These are phyloP conservation scores for Suillus cothurnatus DNA, from an alignment of 768 basidiomycete genomes.

Conservation along the genomic window DNA sequence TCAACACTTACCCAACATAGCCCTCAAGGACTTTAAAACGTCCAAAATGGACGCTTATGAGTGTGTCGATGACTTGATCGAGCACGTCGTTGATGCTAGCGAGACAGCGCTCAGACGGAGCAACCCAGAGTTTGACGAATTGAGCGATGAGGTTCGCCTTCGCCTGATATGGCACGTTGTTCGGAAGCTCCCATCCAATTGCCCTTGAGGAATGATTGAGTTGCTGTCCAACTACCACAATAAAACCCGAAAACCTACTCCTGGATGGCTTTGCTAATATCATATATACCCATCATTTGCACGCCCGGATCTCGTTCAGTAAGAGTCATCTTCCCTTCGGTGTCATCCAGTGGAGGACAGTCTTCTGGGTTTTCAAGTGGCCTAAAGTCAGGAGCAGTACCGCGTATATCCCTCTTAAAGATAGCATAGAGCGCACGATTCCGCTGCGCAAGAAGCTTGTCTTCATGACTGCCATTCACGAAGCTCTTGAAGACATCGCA, in stretches of 20 bases:
- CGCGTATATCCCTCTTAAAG: slow-evolving; percentile 35
- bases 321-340: slow-evolving; percentile 12
- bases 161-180: slow-evolving; percentile 36
- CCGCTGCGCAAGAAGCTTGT: slow-evolving; percentile 32
- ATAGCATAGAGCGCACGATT: slow-evolving; percentile 29
- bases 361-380: slow-evolving; percentile 17
- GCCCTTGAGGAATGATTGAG: slow-evolving; percentile 22
- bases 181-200: slow-evolving; percentile 39
- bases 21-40: slow-evolving; percentile 39
- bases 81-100: slow-evolving; percentile 33
- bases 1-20: slow-evolving; percentile 37
- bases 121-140: slow-evolving; percentile 34
- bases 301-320: slow-evolving; percentile 21
- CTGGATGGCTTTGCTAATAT: slow-evolving; percentile 36
- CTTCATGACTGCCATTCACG: slow-evolving; percentile 30
- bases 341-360: slow-evolving; percentile 15
- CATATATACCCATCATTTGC: slow-evolving; percentile 23
- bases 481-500: slow-evolving; percentile 30
- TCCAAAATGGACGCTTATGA: slow-evolving; percentile 40
- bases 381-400: slow-evolving; percentile 40
- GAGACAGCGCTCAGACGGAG: slow-evolving; percentile 35
- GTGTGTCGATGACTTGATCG: slow-evolving; percentile 27
- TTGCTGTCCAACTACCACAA: not conserved
- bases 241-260: slow-evolving; percentile 24
- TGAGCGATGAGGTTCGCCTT: slow-evolving; percentile 31